Conservation (phyloP, 805 yeast genomes). For the Teunomyces pallodes region DNA sequence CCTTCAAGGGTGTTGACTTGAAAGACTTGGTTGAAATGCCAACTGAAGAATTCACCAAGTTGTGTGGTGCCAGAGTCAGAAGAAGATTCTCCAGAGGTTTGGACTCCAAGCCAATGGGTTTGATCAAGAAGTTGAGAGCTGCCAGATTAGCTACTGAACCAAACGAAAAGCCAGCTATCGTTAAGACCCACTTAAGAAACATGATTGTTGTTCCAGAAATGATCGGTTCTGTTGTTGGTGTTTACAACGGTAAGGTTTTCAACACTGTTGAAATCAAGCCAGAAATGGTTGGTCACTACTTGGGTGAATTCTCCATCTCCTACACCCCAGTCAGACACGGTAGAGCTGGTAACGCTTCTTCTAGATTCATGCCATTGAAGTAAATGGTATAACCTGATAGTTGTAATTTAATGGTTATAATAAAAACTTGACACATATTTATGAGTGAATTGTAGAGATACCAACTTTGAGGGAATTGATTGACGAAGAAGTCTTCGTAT, state of each 20-base stretch:
- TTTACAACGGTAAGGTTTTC: constrained; percentile 99
- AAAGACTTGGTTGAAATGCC: constrained; percentile 88
- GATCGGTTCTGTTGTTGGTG: constrained; percentile 98
- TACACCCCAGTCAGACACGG: constrained; percentile 99
- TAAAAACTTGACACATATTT: constrained; percentile 7
- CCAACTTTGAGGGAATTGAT: neutral
- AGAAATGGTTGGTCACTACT: constrained; percentile 99
- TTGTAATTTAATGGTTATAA: constrained; percentile 15
- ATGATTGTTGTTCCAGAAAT: constrained; percentile 98
- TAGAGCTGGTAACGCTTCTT: constrained; percentile 87
- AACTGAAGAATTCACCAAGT: constrained; percentile 95
- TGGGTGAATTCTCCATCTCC: constrained; percentile 99
- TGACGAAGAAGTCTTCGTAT: neutral
- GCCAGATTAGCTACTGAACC: constrained; percentile 88
- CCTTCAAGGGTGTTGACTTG: constrained; percentile 98
- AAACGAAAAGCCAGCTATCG: constrained; percentile 95
- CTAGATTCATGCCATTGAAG: constrained; percentile 71
- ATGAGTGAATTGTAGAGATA: neutral
- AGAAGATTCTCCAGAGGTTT: constrained; percentile 99
- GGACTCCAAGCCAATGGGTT: constrained; percentile 90
- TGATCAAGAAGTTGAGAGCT: constrained; percentile 96
- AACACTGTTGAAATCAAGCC: constrained; percentile 98
- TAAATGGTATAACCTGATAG: constrained; percentile 20
- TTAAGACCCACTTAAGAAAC: constrained; percentile 99
- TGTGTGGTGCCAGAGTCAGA: constrained; percentile 98